A percentile compares a stretch with the other conserved stretches of the same genome.
These are phyloP conservation scores for Trametes gibbosa DNA, from an alignment of 768 basidiomycete genomes.

Conservation along the genomic window DNA sequence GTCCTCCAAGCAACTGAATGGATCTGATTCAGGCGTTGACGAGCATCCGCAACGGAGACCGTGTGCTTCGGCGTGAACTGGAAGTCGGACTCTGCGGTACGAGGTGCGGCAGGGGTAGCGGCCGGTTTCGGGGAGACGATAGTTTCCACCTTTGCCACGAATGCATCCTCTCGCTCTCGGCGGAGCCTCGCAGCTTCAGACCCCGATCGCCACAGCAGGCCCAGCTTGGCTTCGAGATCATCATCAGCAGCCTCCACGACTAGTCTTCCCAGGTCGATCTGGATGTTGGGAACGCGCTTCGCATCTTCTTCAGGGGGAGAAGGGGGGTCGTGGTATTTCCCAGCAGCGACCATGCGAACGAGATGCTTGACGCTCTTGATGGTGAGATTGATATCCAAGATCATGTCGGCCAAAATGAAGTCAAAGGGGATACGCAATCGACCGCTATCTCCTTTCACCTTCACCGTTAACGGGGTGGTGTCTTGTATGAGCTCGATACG, in stretches of 20 bases:
- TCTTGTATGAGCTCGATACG: slow-evolving; percentile 37
- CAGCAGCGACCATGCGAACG: slow-evolving; percentile 47
- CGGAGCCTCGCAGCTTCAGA: slow-evolving; percentile 67
- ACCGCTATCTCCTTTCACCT: slow-evolving; percentile 58
- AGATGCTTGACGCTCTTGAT: slow-evolving; percentile 77
- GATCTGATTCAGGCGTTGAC: slow-evolving; percentile 60
- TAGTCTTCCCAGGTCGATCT: slow-evolving; percentile 55
- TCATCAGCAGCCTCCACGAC: slow-evolving; percentile 83
- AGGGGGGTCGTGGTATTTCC: slow-evolving; percentile 52
- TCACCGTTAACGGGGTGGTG: slow-evolving; percentile 38
- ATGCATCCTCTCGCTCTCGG: slow-evolving; percentile 75
- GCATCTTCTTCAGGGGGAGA: slow-evolving; percentile 68
- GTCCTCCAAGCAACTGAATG: slow-evolving; percentile 71
- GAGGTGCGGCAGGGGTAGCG: slow-evolving; percentile 16
- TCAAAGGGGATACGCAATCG: slow-evolving; percentile 79
- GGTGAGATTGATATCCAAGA: slow-evolving; percentile 65
- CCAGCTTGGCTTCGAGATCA: slow-evolving; percentile 74
- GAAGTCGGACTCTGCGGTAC: slow-evolving; percentile 46
- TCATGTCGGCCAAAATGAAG: slow-evolving; percentile 71
- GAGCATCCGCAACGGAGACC: slow-evolving; percentile 70
- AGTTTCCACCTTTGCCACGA: slow-evolving; percentile 72
- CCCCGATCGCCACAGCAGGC: slow-evolving; percentile 72
- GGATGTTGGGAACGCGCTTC: slow-evolving; percentile 65
- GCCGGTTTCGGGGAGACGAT: slow-evolving; percentile 46
- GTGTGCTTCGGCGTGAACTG: slow-evolving; percentile 64